Evolutionary conservation across 129 eudicot genomes (phyloP).

Genomic region (Tagetes erecta): DNA sequence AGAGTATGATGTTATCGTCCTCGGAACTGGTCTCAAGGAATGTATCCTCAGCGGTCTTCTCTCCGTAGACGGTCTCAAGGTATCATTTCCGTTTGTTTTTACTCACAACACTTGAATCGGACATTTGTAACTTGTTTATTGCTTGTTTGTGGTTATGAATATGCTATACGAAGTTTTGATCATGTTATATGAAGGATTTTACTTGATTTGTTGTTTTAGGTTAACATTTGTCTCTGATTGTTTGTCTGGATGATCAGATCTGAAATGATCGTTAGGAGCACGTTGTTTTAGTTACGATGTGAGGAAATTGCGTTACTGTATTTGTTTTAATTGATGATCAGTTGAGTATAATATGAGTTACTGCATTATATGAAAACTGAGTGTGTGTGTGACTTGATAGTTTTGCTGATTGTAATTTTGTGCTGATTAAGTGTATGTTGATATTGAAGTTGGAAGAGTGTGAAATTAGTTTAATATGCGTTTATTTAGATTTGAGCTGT

Average conservation of each 20-base stretch:
- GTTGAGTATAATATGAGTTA: neutral
- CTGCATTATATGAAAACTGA: slow-evolving; percentile 6
- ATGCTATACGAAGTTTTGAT: neutral
- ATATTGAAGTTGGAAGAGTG: neutral
- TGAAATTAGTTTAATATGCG: slow-evolving; percentile 6
- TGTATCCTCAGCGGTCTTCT: slow-evolving; percentile 96
- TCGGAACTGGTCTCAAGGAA: slow-evolving; percentile 91
- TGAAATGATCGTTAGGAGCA: slow-evolving; percentile 18
- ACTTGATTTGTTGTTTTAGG: slow-evolving; percentile 19
- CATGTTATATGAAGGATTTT: neutral
- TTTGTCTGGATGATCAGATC: slow-evolving; percentile 11
- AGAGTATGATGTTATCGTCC: slow-evolving; percentile 82
- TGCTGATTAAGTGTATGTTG: neutral
- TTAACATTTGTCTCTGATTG: slow-evolving; percentile 15
- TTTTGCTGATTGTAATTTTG: neutral
- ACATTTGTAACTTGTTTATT: neutral
- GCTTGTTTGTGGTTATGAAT: slow-evolving; percentile 9
- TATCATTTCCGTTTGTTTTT: slow-evolving; percentile 11
- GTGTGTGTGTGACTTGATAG: neutral
- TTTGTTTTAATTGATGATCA: neutral
- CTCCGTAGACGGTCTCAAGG: slow-evolving; percentile 93
- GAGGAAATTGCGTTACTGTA: neutral
- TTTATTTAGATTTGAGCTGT: neutral
- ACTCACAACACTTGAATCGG: neutral
- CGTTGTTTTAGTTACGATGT: neutral